Evolutionary conservation across 108 stramenopile species (phyloP), one percentile per base, ranked within the genome.

Genomic region (Nannochloropsis gaditana): DNA sequence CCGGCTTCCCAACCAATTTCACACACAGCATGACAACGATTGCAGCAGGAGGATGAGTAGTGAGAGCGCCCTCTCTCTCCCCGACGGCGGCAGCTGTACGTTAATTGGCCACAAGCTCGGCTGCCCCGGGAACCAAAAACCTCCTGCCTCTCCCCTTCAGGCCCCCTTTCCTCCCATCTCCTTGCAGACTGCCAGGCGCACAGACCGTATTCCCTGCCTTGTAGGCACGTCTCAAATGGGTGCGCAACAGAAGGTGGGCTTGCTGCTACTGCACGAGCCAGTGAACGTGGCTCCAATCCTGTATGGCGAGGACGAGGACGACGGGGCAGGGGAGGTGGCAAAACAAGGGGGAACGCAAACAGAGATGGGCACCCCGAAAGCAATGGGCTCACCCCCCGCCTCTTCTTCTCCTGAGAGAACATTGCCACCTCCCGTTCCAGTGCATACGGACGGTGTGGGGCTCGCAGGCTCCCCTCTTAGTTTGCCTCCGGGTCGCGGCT

Each of bases 401-500:
- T 1, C 47, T 15, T 50, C 47, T 50, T 1, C 47, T 1, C 47
- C 31, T 1, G 31, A 31, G 31, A 1, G 31, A 1, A 31, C 31
- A 50, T 50, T 15, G 47, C 1, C 47, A 50, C 31, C 31, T 31
- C 31, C 31, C 31, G 0, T 31, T 31, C 31, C 31, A 31, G 31
- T 1, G 31, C 31, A 31, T 1, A 31, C 31, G 0, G 31, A 31
- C 1, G 31, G 31, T 31, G 31, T 31, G 31, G 31, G 31, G 1
- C 31, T 31, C 31, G 31, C 31, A 31, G 31, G 31, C 31, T 1
- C 31, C 31, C 31, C 31, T 31, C 0, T 31, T 31, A 31, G 31
- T 31, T 81, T 85, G 81, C 89, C 89, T 17, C 42, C 47, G n/a
- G 42, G 83, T 11, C 85, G 89, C 42, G 50, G 85, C 45, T 80